phyloP scores from a whole-genome alignment of 1,139 yeast genomes.

The Geotrichum macrosporum region DNA sequence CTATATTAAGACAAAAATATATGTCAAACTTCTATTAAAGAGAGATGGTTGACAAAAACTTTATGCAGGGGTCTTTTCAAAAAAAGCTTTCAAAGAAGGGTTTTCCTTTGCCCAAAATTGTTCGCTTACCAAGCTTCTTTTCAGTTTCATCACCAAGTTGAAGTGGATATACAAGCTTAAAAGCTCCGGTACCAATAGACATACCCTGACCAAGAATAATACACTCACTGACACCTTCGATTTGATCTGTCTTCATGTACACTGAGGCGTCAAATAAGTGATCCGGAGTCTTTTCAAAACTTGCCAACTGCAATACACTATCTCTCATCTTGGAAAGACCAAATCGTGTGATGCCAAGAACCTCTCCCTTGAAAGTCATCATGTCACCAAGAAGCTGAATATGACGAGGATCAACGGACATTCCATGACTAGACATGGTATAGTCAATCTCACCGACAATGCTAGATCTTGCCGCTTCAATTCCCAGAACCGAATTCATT shows the following conservation, averaged over 20 bases:
- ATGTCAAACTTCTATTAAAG: no score
- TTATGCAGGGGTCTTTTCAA: no score
- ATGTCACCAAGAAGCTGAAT: conserved; percentile 96
- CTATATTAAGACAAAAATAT: no score
- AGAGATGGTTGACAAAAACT: no score
- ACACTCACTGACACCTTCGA: conserved; percentile 98
- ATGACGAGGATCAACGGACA: conserved; percentile 99
- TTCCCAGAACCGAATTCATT: conserved; percentile 84
- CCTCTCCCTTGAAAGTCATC: conserved; percentile 98
- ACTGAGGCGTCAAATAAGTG: conserved; percentile 98
- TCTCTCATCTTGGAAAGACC: conserved; percentile 99
- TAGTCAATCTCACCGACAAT: conserved; percentile 93
- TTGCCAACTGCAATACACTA: conserved; percentile 91
- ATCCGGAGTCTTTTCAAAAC: conserved; percentile 97
- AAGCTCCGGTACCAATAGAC: conserved; percentile 97
- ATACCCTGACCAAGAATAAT: conserved; percentile 96
- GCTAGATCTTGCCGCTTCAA: conserved; percentile 94
- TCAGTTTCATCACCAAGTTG: conserved; percentile 22
- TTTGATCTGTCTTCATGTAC: conserved; percentile 90
- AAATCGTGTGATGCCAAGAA: conserved; percentile 94
- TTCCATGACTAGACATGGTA: conserved; percentile 98
- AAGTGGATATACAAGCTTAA: conserved; percentile 54
- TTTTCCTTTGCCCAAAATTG: conserved; percentile 19
- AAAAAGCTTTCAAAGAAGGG: conserved; percentile 21
- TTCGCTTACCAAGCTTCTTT: conserved; percentile 18